Evolutionary conservation across 345 rosid genomes (phyloP).

Genomic region (Clausena lansium): DNA sequence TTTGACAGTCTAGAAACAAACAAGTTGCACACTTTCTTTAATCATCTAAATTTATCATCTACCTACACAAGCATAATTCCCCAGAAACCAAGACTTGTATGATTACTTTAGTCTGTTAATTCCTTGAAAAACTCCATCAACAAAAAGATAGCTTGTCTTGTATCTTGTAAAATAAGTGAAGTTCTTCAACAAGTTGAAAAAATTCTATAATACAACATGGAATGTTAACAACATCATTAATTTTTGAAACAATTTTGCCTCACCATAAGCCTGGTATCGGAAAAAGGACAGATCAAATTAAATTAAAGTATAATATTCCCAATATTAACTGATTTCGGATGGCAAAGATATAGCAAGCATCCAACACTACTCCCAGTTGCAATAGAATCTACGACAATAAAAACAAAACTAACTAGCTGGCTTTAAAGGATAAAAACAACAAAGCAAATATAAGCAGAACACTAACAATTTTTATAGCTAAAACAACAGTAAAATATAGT

Average conservation of each 20-base stretch:
- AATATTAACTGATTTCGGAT: slow-evolving; percentile 75
- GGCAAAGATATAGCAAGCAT: slow-evolving; percentile 54
- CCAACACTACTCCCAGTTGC: slow-evolving; percentile 34
- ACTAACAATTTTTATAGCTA: no score
- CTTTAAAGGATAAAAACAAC: no score
- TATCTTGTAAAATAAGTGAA: slow-evolving; percentile 39
- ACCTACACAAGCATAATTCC: slow-evolving; percentile 81
- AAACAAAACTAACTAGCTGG: background rate
- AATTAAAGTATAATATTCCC: background rate
- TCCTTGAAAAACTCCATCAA: slow-evolving; percentile 58
- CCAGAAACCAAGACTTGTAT: slow-evolving; percentile 86
- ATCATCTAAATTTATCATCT: no score
- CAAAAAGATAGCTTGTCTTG: slow-evolving; percentile 49
- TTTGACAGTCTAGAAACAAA: no score
- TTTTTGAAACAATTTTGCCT: background rate
- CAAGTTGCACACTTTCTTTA: no score
- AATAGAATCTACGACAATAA: slow-evolving; percentile 27
- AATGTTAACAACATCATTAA: background rate
- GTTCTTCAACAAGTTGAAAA: background rate
- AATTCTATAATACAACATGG: background rate
- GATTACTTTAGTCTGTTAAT: slow-evolving; percentile 82
- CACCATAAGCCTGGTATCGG: background rate
- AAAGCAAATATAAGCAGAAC: no score
- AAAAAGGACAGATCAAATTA: background rate
- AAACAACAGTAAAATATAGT: no score